These are phyloP conservation scores for Umbilicaria muhlenbergii DNA, from an alignment of 495 filamentous ascomycete genomes.

Conservation along the genomic window DNA sequence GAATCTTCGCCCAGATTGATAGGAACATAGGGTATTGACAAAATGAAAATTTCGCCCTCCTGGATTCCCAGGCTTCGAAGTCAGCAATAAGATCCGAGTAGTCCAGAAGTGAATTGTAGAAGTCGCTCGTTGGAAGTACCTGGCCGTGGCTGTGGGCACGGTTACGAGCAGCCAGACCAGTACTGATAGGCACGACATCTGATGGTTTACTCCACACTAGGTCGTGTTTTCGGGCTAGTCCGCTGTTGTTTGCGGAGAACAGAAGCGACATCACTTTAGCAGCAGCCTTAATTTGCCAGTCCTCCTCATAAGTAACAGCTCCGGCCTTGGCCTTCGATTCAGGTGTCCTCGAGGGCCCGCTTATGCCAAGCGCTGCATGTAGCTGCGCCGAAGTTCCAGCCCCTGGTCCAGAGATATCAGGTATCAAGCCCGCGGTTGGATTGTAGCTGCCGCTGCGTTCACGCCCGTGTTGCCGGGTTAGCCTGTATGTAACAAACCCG, in stretches of 20 bases:
- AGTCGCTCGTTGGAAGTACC: slow-evolving; percentile 62
- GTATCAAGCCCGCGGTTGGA: slow-evolving; percentile 50
- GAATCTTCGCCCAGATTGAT: slow-evolving; percentile 87
- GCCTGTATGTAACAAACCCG: slow-evolving; percentile 69
- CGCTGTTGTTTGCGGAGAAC: slow-evolving; percentile 66
- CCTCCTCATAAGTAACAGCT: slow-evolving; percentile 53
- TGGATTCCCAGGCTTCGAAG: slow-evolving; percentile 79
- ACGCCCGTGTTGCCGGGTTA: slow-evolving; percentile 57
- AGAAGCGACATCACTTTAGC: slow-evolving; percentile 69
- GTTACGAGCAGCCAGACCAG: slow-evolving; percentile 20
- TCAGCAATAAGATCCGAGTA: slow-evolving; percentile 75
- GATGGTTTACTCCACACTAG: no score
- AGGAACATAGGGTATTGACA: slow-evolving; percentile 92
- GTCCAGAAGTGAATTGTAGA: slow-evolving; percentile 78
- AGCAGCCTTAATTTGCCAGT: slow-evolving; percentile 82
- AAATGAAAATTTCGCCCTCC: slow-evolving; percentile 63
- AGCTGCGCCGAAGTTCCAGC: slow-evolving; percentile 50
- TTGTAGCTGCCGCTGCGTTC: slow-evolving; percentile 41
- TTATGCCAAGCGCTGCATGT: slow-evolving; percentile 58
- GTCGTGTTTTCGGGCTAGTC: slow-evolving; percentile 3
- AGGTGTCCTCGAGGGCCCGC: slow-evolving; percentile 11
- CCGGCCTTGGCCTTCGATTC: slow-evolving; percentile 30
- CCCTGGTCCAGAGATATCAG: slow-evolving; percentile 46
- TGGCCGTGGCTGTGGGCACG: slow-evolving; percentile 39
- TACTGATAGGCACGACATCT: not conserved